Conservation (phyloP, 2,329 filamentous ascomycete species). For the Aspergillus hortae region DNA sequence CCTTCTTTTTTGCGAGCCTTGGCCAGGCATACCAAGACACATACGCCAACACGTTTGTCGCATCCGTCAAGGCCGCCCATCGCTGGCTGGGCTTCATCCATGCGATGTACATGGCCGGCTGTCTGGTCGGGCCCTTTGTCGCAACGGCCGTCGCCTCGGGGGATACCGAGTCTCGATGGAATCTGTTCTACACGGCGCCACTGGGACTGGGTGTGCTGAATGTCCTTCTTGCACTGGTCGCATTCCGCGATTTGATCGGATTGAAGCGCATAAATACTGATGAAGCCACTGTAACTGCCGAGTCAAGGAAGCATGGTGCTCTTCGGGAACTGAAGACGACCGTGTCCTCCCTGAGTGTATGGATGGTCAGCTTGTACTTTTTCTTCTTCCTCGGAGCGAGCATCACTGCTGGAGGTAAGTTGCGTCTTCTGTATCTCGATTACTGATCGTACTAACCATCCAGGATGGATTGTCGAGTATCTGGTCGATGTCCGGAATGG, state of each 20-base stretch:
- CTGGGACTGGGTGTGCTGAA: constrained; percentile 53
- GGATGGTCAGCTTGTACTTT: constrained; percentile 60
- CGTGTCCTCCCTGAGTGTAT: constrained; percentile 37
- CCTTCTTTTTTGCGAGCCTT: constrained; percentile 56
- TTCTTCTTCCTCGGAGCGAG: constrained; percentile 59
- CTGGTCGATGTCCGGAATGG: constrained; percentile 59
- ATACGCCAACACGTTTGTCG: constrained; percentile 61
- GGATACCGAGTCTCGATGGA: constrained; percentile 43
- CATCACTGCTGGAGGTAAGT: constrained; percentile 49
- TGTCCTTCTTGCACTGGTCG: constrained; percentile 43
- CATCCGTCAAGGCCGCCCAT: constrained; percentile 50
- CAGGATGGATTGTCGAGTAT: constrained; percentile 64
- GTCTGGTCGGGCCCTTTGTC: constrained; percentile 55
- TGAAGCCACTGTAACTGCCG: background rate
- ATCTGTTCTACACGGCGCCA: constrained; percentile 55
- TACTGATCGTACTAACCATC: background rate
- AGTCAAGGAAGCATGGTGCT: constrained; percentile 7
- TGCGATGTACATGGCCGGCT: constrained; percentile 58
- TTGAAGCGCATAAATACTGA: background rate
- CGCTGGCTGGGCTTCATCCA: constrained; percentile 63
- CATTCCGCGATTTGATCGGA: constrained; percentile 46
- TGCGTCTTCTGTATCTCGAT: background rate
- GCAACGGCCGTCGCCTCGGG: constrained; percentile 50
- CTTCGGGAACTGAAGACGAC: constrained; percentile 23
- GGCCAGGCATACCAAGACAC: constrained; percentile 64